Evolutionary conservation across 1,139 yeast genomes (phyloP), one percentile per base, ranked within the genome.

Genomic region (Chernovozyma aurita): DNA sequence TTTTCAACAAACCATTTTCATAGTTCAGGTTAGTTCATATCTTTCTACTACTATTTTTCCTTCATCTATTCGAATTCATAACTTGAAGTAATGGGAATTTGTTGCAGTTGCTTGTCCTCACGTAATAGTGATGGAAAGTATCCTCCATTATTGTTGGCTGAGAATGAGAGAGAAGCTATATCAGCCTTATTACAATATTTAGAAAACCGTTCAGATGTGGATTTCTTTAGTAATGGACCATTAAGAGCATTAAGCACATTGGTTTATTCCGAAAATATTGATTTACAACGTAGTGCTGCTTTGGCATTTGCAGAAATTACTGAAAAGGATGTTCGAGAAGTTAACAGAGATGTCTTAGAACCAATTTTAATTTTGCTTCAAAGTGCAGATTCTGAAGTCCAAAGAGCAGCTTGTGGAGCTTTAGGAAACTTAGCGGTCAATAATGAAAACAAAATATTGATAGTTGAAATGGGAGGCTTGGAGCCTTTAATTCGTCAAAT

Each of bases 371-470:
- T 88, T 36, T 71, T 92, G 35, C 69, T 94, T 46, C 96, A 90
- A 61, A 80, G 86, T 46, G 73, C 84, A 18, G 98, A 92, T 59
- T 76, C 90, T 36, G 98, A 92, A 62, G 96, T 92, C 24, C 98
- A 92, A 63, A 76, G 97, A 40, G 98, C 98, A 3, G 97, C 98
- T 0, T 92, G 97, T 60, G 99, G 98, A 2, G 98, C 99, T 2
- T 69, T 92, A 46, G 98, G 99, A 8, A 92, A 92, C 52, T 70
- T 92, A 52, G 99, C 99, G 1, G 98, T 94, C 31, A 88, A 92
- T 62, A 90, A 90, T 54, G 97, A 87, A 45, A 92, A 94, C 65
- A 92, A 92, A 59, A 76, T 85, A 20, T 71, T 92, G 37, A 92
- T 94, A 45, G 98, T 92, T 24, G 96, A 90, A 55, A 87, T 94